Base-by-base conservation (phyloP, 1,284 basidiomycete genomes). In the Butyriboletus appendiculatus region DNA sequence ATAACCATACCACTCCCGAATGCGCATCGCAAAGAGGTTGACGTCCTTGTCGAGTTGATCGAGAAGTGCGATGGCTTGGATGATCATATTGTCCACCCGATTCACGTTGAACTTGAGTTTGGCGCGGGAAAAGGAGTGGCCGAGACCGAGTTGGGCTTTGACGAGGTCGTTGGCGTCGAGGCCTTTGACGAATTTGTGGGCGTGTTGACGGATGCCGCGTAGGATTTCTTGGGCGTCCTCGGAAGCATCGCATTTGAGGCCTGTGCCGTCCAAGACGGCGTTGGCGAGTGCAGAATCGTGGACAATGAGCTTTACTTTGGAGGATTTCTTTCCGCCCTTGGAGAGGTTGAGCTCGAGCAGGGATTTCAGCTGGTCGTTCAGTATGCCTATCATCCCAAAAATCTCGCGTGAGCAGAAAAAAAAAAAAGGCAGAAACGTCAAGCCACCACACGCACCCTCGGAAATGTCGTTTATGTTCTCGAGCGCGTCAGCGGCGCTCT, bases 91-190 rank as follows among this genome's bases (percentile, higher is more conserved):
- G 80, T 99, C 96, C 59, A 94, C 89, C 62, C 96, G 85, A 84
- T 99, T 98, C 63, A 98, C 96, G 80, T 99, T 99, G 87, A 99
- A 99, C 78, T 98, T 98, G 65, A 99, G 91, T 74, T 99, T 99
- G 55, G 96, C 92, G 62, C 96, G 90, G 32, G 95, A 98, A 81
- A 97, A 98, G 20, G 93, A 94, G 82, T 99, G 96, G 47, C 96
- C 96, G 46, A 99, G 84, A 73, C 96, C 96, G 62, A 99, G 90
- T 71, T 97, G 95, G 15, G 97, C 94, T 69, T 96, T 93, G 56
- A 80, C 84, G 58, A 98, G 81, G 80, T 99, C 97, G 62, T 90
- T 92, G 52, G 84, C 82, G 67, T 96, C 87, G 67, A 98, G 87
- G 32, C 92, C 94, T 62, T 85, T 90, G 67, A 99, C 83, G 52